phyloP scores from a whole-genome alignment of 2,329 filamentous ascomycete species.

The Penicillium occitanis region DNA sequence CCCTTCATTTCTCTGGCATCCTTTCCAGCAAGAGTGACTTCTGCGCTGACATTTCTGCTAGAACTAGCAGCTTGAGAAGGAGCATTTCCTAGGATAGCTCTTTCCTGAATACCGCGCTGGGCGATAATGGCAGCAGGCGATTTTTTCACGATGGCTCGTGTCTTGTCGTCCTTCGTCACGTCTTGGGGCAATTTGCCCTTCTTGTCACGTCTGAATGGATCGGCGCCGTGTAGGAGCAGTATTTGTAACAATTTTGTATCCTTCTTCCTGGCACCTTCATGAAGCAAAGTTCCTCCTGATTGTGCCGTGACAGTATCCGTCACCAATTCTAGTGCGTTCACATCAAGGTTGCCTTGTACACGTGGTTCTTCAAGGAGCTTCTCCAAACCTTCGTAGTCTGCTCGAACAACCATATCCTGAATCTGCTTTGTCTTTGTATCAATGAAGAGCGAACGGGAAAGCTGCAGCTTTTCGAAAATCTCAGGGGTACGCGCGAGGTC shows the following conservation, averaged over 20 bases:
- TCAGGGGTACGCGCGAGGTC: constrained; percentile 89
- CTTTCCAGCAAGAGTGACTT: constrained; percentile 65
- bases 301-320: constrained; percentile 76
- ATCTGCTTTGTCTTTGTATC: constrained; percentile 83
- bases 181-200: constrained; percentile 96
- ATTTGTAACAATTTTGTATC: constrained; percentile 87
- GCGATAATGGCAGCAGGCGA: constrained; percentile 93
- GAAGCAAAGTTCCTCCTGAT: constrained; percentile 84
- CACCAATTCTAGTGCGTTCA: constrained; percentile 86
- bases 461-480: constrained; percentile 92
- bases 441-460: constrained; percentile 84
- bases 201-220: constrained; percentile 91
- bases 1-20: constrained; percentile 97
- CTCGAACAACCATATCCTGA: constrained; percentile 70
- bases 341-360: constrained; percentile 82
- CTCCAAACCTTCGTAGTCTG: constrained; percentile 76
- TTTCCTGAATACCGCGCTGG: constrained; percentile 94
- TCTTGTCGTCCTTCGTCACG: constrained; percentile 91
- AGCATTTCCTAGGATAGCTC: constrained; percentile 82
- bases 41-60: constrained; percentile 42
- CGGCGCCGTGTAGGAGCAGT: constrained; percentile 86
- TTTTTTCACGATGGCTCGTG: constrained; percentile 82
- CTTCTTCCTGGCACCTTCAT: constrained; percentile 86
- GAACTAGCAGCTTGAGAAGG: constrained; percentile 57
- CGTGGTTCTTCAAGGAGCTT: constrained; percentile 79